Evolutionary conservation across 1,139 yeast genomes (phyloP).

Genomic region (Saccharomyces uvarum): DNA sequence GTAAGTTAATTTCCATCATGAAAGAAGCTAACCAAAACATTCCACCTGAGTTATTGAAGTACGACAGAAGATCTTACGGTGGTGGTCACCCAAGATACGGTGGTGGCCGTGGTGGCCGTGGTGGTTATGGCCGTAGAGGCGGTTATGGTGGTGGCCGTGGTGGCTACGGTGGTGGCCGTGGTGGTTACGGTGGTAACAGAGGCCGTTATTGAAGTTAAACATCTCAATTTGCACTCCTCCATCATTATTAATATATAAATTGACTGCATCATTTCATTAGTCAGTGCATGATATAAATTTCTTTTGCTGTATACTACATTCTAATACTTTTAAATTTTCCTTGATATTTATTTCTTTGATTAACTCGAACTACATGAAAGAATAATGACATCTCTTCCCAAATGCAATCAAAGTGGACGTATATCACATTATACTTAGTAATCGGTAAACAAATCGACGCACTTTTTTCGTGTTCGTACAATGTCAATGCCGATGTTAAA

Average conservation of each 20-base stretch:
- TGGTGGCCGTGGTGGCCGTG: constrained; percentile 49
- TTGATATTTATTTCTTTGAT: background rate
- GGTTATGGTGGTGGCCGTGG: constrained; percentile 33
- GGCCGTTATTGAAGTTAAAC: constrained; percentile 7
- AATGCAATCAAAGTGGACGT: background rate
- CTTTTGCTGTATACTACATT: background rate
- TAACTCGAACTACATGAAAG: background rate
- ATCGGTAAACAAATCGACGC: background rate
- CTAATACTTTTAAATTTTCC: background rate
- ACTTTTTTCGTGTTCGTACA: background rate
- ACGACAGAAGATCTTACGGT: constrained; percentile 37
- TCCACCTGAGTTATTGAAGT: constrained; percentile 49
- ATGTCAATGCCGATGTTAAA: background rate
- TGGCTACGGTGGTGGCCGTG: constrained; percentile 25
- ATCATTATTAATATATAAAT: background rate
- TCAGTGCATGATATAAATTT: constrained; percentile 1
- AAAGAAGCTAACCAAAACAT: constrained; percentile 91
- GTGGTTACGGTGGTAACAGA: constrained; percentile 27
- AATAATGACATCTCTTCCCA: background rate
- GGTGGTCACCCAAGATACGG: constrained; percentile 45
- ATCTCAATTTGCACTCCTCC: background rate
- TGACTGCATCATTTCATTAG: background rate
- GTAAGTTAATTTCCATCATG: constrained; percentile 81
- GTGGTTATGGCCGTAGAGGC: constrained; percentile 39
- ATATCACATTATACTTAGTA: background rate